These are phyloP conservation scores for Juncus inflexus DNA, from an alignment of 176 grass and related monocot genomes.

Conservation along the genomic window DNA sequence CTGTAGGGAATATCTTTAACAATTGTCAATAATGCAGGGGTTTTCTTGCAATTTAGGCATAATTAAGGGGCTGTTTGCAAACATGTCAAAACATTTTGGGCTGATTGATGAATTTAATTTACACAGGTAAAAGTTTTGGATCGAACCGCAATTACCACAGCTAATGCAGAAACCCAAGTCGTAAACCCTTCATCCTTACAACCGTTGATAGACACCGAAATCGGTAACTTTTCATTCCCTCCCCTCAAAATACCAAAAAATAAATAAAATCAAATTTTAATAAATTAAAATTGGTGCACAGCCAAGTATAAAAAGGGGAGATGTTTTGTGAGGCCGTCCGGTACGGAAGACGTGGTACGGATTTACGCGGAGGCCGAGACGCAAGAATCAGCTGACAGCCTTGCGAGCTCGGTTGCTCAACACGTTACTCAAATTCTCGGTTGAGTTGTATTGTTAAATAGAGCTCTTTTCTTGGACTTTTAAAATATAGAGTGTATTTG, in stretches of 20 bases:
- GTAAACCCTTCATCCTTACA: slow-evolving; percentile 59
- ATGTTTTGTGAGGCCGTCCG: slow-evolving; percentile 83
- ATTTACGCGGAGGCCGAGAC: slow-evolving; percentile 84
- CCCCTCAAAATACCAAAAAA: not conserved
- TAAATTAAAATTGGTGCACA: slow-evolving; percentile 22
- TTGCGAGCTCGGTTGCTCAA: slow-evolving; percentile 54
- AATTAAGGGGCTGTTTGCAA: too few relatives aligned
- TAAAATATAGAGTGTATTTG: not conserved
- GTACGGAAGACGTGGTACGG: slow-evolving; percentile 81
- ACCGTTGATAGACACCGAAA: slow-evolving; percentile 70
- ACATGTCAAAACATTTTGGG: too few relatives aligned
- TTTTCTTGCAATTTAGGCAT: too few relatives aligned
- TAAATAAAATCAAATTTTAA: not conserved
- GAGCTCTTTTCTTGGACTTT: not conserved
- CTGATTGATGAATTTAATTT: not conserved
- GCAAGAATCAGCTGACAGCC: slow-evolving; percentile 55
- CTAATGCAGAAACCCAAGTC: slow-evolving; percentile 68
- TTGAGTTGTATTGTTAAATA: not conserved
- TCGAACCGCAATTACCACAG: slow-evolving; percentile 56
- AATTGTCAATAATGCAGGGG: too few relatives aligned
- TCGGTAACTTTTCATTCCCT: slow-evolving; percentile 34
- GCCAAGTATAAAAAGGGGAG: slow-evolving; percentile 56
- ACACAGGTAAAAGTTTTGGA: slow-evolving; percentile 85
- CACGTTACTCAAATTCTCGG: slow-evolving; percentile 58
- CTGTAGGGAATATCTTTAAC: too few relatives aligned